A percentile compares a stretch with the other conserved stretches of the same genome.
phyloP scores from a whole-genome alignment of 176 grass and related monocot genomes.

The Chloris gayana region DNA sequence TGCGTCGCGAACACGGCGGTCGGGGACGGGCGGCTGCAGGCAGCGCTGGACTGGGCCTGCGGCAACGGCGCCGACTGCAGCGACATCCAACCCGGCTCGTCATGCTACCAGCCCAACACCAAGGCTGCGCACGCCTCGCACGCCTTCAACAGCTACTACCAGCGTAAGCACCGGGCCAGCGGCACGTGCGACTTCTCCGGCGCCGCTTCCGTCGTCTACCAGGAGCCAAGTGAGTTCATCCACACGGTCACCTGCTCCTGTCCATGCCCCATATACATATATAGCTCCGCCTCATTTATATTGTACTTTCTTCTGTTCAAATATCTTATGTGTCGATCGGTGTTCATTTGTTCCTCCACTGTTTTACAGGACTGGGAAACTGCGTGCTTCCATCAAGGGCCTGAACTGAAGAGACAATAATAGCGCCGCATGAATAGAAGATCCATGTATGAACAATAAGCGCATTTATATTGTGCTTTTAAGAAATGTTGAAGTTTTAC shows the following conservation, averaged over 20 bases:
- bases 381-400: constrained; percentile 41
- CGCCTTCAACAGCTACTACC: constrained; percentile 64
- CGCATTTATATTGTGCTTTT: too few relatives aligned
- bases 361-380: constrained; percentile 48
- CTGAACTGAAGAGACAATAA: not conserved
- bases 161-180: constrained; percentile 14
- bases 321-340: too few relatives aligned
- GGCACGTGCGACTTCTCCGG: constrained; percentile 56
- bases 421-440: not conserved
- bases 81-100: constrained; percentile 45
- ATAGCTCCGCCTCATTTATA: too few relatives aligned
- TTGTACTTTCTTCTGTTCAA: too few relatives aligned
- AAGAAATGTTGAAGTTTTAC: too few relatives aligned
- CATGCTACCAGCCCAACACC: constrained; percentile 66
- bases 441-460: too few relatives aligned
- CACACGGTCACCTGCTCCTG: too few relatives aligned
- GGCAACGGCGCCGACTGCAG: constrained; percentile 67
- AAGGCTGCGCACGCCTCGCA: constrained; percentile 51
- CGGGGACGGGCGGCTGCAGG: constrained; percentile 46
- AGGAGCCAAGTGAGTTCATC: constrained; percentile 29
- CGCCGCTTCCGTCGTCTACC: constrained; percentile 39
- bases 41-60: constrained; percentile 64
- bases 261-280: too few relatives aligned
- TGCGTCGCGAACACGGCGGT: too few relatives aligned
- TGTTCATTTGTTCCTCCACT: not conserved